Evolutionary conservation across 2,329 filamentous ascomycete species (phyloP).

Genomic region (Aureobasidium sp.): DNA sequence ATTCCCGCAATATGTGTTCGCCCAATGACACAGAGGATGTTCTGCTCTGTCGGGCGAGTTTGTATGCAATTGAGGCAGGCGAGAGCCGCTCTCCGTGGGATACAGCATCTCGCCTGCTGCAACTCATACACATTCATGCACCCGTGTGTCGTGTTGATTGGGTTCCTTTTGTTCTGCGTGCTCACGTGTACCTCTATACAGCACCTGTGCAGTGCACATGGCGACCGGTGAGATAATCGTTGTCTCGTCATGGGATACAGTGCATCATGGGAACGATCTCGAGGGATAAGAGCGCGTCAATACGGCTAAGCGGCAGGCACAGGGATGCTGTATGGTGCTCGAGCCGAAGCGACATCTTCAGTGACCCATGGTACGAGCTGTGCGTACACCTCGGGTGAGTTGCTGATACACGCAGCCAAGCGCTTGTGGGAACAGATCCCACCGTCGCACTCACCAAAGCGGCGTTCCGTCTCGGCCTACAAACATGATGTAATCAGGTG

Average conservation of each 20-base stretch:
- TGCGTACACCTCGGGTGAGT: background rate
- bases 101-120: conserved; percentile 6
- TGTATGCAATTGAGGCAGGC: background rate
- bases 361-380: background rate
- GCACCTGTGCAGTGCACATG: background rate
- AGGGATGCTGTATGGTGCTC: background rate
- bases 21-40: background rate
- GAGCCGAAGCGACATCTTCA: background rate
- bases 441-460: background rate
- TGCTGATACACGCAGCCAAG: background rate
- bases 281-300: background rate
- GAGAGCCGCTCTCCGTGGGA: background rate
- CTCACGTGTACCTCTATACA: conserved; percentile 2
- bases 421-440: background rate
- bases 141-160: background rate
- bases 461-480: background rate
- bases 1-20: background rate
- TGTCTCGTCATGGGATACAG: background rate
- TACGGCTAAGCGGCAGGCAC: background rate
- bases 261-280: background rate
- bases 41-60: background rate
- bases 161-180: background rate
- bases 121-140: background rate
- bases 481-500: too few species aligned
- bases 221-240: conserved; percentile 3